A percentile compares a stretch with the other conserved stretches of the same genome.
phyloP scores from a whole-genome alignment of 225 moss, liverwort and hornwort genomes.

The Marchantia paleacea region DNA sequence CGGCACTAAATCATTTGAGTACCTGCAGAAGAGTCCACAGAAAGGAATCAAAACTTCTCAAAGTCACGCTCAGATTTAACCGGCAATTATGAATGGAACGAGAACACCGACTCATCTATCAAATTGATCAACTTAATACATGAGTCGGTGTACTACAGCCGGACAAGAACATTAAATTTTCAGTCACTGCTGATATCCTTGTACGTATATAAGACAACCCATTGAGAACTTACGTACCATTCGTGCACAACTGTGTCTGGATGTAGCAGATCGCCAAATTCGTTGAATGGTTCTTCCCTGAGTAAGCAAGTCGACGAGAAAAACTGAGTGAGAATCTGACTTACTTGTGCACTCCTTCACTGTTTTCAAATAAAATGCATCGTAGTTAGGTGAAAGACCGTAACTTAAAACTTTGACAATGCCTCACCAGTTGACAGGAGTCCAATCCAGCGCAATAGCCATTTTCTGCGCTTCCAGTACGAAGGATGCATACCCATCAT shows the following conservation, averaged over 20 bases:
- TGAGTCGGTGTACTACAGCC: background rate
- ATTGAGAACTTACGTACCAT: conserved; percentile 45
- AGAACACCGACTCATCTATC: too few species aligned
- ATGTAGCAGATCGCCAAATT: conserved; percentile 53
- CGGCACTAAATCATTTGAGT: conserved; percentile 53
- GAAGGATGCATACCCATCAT: conserved; percentile 77
- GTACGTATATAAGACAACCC: background rate
- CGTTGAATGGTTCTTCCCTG: conserved; percentile 88
- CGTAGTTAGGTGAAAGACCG: too few species aligned
- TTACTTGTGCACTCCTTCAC: too few species aligned
- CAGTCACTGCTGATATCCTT: background rate
- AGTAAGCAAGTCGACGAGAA: conserved; percentile 1
- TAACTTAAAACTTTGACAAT: background rate
- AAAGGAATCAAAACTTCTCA: background rate
- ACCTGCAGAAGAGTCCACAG: too few species aligned
- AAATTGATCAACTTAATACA: background rate
- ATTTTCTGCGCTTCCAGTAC: conserved; percentile 68
- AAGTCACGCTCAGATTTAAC: too few species aligned
- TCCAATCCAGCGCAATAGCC: conserved; percentile 59
- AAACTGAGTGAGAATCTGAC: background rate
- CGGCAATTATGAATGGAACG: too few species aligned
- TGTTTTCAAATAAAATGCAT: too few species aligned
- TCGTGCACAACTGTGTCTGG: conserved; percentile 75
- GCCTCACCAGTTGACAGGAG: conserved; percentile 85
- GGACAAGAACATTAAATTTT: background rate